These are phyloP conservation scores for Perilla frutescens DNA, from an alignment of 257 asterid species.

Conservation along the genomic window DNA sequence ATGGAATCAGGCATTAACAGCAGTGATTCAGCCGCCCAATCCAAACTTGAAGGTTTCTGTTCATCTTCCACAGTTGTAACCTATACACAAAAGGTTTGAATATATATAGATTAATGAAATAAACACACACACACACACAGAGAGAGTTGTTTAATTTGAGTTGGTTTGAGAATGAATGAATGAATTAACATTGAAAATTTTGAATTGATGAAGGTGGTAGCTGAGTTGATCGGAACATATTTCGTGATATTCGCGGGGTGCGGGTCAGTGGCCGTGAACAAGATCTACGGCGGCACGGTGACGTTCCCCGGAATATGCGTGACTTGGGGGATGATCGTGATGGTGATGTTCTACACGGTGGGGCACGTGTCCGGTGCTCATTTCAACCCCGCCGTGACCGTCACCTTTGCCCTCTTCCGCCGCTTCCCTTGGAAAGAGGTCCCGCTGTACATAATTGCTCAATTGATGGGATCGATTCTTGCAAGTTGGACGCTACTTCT, in stretches of 20 bases:
- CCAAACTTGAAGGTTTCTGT: conserved; percentile 31
- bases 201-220: conserved; percentile 50
- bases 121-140: too few species aligned
- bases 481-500: conserved; percentile 61
- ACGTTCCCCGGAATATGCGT: conserved; percentile 75
- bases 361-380: conserved; percentile 94
- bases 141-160: too few species aligned
- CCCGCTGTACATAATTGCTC: conserved; percentile 60
- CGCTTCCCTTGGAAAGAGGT: conserved; percentile 76
- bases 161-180: too few species aligned
- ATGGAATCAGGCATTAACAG: conserved; percentile 54
- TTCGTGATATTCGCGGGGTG: conserved; percentile 77
- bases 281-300: conserved; percentile 51
- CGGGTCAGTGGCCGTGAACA: conserved; percentile 67
- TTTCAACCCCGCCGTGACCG: conserved; percentile 81
- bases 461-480: conserved; percentile 63
- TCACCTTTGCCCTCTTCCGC: conserved; percentile 56
- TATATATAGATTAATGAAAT: neutral
- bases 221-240: conserved; percentile 72
- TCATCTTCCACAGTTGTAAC: conserved; percentile 37
- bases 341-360: conserved; percentile 71
- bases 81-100: conserved; percentile 51
- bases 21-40: neutral
- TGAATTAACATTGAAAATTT: too few species aligned
- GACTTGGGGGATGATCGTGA: conserved; percentile 81